Base-by-base conservation (phyloP, 1,139 yeast genomes). In the Hyphopichia fennica region DNA sequence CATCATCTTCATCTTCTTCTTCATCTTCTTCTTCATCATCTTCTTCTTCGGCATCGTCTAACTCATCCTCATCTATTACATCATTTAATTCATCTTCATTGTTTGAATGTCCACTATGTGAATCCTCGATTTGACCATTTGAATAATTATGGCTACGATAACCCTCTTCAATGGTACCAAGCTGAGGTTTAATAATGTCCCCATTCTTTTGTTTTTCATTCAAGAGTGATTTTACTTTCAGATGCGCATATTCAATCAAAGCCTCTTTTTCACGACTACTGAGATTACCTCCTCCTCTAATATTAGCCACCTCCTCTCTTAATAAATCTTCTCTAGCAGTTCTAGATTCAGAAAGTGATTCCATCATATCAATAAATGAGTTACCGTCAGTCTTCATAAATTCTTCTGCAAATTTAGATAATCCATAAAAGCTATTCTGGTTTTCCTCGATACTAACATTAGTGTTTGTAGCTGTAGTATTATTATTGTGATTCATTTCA, bases 281-380 rank as follows among this genome's bases (percentile, higher is more conserved):
- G 22, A 31, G 22, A 31, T 31, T 31, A 17, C 17, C 14, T 4
- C 28, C 28, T 4, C 28, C 28, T 25, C 13, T 25, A 25, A 25
- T 25, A 25, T 25, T 25, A 11, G 28, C 8, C 8, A 25, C 28
- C 11, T 46, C 45, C 39, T 53, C 66, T 43, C 50, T 55, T 37
- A 57, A 63, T n/a, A 58, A 41, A 37, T 60, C 77, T 50, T 77
- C 81, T 43, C 84, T 62, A 0, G 72, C 77, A 52, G 71, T 67
- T 34, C 83, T 66, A n/a, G 80, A 69, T 47, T 79, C 81, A 7
- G 87, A 85, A 31, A 86, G 67, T 42, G 81, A 75, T 56, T 86
- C 95, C 82, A 88, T 82, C 80, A 86, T 81, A 48, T 82, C 84
- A 34, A 88, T 77, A 53, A 87, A 87, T 41, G 81, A 76, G 51